phyloP scores from a whole-genome alignment of 73 alveolate genomes.

The Paramecium primaurelia region DNA sequence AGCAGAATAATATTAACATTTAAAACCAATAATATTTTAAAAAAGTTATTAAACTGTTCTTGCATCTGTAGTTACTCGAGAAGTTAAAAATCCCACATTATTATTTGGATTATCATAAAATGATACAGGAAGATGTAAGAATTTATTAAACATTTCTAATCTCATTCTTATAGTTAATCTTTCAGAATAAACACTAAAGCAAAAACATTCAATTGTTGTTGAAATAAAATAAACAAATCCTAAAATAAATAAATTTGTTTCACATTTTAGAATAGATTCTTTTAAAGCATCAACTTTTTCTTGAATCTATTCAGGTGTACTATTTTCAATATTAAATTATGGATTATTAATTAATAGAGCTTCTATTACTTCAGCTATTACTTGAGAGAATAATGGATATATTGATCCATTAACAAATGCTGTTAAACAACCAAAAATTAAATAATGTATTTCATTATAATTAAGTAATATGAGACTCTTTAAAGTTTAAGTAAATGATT shows the following conservation, averaged over 20 bases:
- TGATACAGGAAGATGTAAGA: not conserved
- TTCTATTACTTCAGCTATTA: constrained; percentile 22
- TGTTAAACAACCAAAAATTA: not conserved
- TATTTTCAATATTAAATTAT: not conserved
- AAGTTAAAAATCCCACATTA: constrained; percentile 42
- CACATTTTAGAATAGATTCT: not conserved
- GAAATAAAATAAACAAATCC: not conserved
- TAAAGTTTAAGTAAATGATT: not conserved
- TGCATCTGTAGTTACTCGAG: constrained; percentile 25
- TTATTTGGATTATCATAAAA: constrained; percentile 35
- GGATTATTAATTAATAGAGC: constrained; percentile 22
- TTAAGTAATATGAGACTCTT: not conserved
- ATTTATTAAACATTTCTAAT: constrained; percentile 19
- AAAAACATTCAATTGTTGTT: not conserved
- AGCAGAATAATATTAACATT: constrained; percentile 22
- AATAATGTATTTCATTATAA: not conserved
- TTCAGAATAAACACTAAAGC: constrained; percentile 48
- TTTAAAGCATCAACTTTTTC: not conserved
- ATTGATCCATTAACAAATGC: constrained; percentile 48
- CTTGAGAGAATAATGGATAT: constrained; percentile 38
- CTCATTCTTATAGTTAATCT: constrained; percentile 65
- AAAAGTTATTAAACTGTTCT: not conserved
- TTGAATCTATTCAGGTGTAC: not conserved
- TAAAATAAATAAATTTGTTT: not conserved
- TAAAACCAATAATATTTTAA: constrained; percentile 12